Conservation (phyloP, 345 rosid genomes). For the Abelmoschus esculentus region DNA sequence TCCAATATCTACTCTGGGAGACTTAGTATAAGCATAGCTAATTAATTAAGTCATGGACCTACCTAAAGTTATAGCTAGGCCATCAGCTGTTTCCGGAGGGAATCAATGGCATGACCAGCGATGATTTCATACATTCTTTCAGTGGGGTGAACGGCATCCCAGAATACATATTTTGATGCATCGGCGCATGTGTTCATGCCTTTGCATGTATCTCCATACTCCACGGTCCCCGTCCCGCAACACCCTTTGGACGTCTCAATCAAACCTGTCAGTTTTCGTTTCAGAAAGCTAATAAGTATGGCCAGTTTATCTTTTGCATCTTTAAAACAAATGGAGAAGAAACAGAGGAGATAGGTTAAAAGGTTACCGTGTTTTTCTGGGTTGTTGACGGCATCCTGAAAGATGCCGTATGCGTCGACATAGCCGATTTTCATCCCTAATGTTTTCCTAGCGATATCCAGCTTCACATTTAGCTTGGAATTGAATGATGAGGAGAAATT, state of each 20-base stretch:
- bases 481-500: conserved; percentile 42
- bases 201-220: conserved; percentile 64
- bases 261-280: conserved; percentile 35
- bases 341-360: neutral
- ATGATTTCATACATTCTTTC: conserved; percentile 65
- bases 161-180: conserved; percentile 54
- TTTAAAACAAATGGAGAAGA: neutral
- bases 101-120: conserved; percentile 36
- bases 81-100: conserved; percentile 19
- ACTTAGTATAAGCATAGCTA: neutral
- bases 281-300: neutral
- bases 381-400: conserved; percentile 37
- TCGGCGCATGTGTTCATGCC: conserved; percentile 54
- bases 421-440: conserved; percentile 43
- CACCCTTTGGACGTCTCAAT: conserved; percentile 54
- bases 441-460: conserved; percentile 23
- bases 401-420: conserved; percentile 40
- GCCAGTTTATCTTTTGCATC: neutral
- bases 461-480: conserved; percentile 35
- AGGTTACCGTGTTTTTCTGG: conserved; percentile 52
- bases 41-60: neutral
- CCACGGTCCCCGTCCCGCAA: conserved; percentile 65
- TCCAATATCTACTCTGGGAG: too few species aligned
- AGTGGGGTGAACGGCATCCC: conserved; percentile 89
- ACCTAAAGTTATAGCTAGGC: neutral